Evolutionary conservation across 495 filamentous ascomycete genomes (phyloP), one percentile per base, ranked within the genome.

Genomic region (Trichoderma reesei): DNA sequence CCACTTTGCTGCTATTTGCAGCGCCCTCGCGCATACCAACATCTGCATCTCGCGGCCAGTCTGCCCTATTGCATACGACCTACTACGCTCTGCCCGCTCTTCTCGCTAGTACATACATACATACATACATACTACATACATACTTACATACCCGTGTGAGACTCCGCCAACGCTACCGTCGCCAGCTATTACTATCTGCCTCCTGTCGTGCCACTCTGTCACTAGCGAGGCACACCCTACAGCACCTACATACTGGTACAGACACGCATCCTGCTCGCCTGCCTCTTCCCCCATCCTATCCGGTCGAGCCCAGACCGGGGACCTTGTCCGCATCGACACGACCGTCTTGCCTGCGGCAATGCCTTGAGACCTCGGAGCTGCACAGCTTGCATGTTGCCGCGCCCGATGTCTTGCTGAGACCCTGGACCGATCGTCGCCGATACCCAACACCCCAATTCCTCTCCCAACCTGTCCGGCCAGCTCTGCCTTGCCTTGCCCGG

Each of bases 321-420:
- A 31, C 51, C 51, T 56, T 56, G 51, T 56, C 51, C 51, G 26
- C 9, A 56, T n/a, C 51, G 51, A 56, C 51, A 31, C 20, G 51
- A 36, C n/a, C n/a, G n/a, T n/a, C n/a, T n/a, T n/a, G n/a, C n/a
- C n/a, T n/a, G n/a, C n/a, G n/a, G n/a, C n/a, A n/a, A 11, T 56
- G 51, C 20, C 9, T 34, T 56, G 51, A 56, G 51, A 33, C 4
- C 26, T 46, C 42, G 16, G 42, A 46, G 42, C 51, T 56, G 51
- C 51, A 56, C 51, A 56, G 18, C 51, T 56, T 56, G 51, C 51
- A 56, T 56, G 51, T 56, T 56, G 51, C 51, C 51, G 51, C 31
- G 51, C 51, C 51, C 51, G 51, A 31, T 56, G 51, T 56, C 51
- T 56, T 56, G 51, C 51, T 56, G 51, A 56, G 51, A 56, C 51